phyloP scores from a whole-genome alignment of 352 stramenopile genomes.

The Phytopythium oedochilum region DNA sequence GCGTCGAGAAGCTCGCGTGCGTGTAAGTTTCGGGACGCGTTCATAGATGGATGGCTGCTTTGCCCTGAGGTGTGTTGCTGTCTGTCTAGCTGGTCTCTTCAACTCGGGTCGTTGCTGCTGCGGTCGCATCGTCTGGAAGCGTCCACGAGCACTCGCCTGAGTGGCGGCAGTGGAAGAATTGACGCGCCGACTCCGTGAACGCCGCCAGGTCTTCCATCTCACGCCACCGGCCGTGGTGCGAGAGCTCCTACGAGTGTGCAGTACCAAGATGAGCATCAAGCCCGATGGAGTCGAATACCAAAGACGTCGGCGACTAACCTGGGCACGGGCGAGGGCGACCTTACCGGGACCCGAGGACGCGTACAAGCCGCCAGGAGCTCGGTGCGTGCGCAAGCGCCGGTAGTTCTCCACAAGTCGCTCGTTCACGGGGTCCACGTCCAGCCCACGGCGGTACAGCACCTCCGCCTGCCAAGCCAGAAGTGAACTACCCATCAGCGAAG shows the following conservation, averaged over 20 bases:
- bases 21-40: constrained; percentile 10
- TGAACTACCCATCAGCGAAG: background rate
- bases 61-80: background rate
- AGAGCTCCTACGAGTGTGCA: constrained; percentile 10
- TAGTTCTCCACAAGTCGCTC: constrained; percentile 60
- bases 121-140: constrained; percentile 1
- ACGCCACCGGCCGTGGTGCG: constrained; percentile 21
- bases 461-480: constrained; percentile 28
- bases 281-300: background rate
- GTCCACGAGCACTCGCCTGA: constrained; percentile 39
- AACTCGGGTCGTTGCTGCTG: background rate
- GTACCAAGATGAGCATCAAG: background rate
- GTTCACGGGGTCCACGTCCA: constrained; percentile 45
- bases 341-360: constrained; percentile 39
- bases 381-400: constrained; percentile 41
- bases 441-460: constrained; percentile 55
- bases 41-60: background rate
- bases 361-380: constrained; percentile 46
- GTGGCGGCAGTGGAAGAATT: constrained; percentile 40
- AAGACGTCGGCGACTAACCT: constrained; percentile 13
- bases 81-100: background rate
- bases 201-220: constrained; percentile 39
- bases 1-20: constrained; percentile 29
- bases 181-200: constrained; percentile 14
- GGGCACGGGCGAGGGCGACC: constrained; percentile 31